Base-by-base conservation (phyloP, 805 yeast genomes). In the Starmerella floricola region DNA sequence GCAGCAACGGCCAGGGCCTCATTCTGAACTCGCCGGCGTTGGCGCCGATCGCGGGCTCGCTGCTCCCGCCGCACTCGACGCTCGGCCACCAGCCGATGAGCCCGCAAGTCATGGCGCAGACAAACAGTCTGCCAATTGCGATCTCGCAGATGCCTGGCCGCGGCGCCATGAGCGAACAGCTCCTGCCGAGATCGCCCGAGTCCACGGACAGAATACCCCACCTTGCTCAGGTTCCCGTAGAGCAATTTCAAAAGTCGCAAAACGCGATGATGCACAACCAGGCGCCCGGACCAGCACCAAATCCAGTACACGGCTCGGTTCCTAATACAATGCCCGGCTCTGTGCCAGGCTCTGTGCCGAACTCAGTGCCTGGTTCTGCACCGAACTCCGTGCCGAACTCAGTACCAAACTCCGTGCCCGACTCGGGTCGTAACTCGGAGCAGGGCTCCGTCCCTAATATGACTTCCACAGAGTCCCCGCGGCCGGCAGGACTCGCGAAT, bases 101-200 rank as follows among this genome's bases (percentile, higher is more conserved):
- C 31, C 49, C 48, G 21, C 45, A 46, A 41, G 36, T 45, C 24
- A 31, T 44, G 18, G 45, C 48, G 23, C 51, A 45, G 32, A 35
- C 48, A 4, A 26, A 31, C 21, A 32, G 29, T 6, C 38, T 32
- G 15, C 45, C 50, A 6, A 19, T 21, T 8, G 16, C 45, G n/a
- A 45, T 48, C 11, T 45, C 49, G 12, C 43, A 48, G 30, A 44
- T 46, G 26, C 44, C 47, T 19, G 36, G 49, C 26, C 48, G 55
- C 8, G 57, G 56, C 17, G 48, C 53, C 20, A 51, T 53, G 56
- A 53, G 55, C 40, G 57, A 54, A 47, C 49, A 46, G 40, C 47
- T 53, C 42, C 50, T 49, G 17, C 57, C 56, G 17, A 41, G 52
- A 12, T 46, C 54, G 1, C 55, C 56, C 6, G 55, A 49, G 6